A percentile compares a stretch with the other conserved stretches of the same genome.
phyloP scores from a whole-genome alignment of 305 asterid species.

The Andrographis paniculata region DNA sequence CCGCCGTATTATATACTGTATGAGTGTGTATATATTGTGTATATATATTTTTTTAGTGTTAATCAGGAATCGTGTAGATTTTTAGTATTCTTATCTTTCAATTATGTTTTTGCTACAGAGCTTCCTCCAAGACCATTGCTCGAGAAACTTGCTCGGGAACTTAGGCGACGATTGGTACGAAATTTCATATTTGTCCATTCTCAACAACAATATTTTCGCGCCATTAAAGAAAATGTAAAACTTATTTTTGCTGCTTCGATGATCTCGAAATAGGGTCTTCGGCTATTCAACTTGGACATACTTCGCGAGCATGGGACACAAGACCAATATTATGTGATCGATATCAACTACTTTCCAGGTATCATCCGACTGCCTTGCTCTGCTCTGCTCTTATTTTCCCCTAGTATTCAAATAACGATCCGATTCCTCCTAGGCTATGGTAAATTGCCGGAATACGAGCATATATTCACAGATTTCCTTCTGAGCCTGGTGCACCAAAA shows the following conservation, averaged over 20 bases:
- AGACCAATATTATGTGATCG: conserved; percentile 77
- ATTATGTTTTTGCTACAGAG: conserved; percentile 38
- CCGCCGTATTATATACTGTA: no score
- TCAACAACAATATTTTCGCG: no score
- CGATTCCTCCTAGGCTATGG: conserved; percentile 55
- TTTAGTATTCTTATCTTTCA: background rate
- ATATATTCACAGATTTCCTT: conserved; percentile 86
- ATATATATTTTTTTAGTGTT: no score
- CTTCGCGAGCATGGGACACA: conserved; percentile 83
- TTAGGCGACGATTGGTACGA: conserved; percentile 69
- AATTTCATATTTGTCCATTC: background rate
- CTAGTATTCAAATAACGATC: background rate
- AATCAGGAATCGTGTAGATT: no score
- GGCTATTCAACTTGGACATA: conserved; percentile 83
- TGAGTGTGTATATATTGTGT: no score
- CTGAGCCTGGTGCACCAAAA: conserved; percentile 53
- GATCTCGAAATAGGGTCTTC: conserved; percentile 61
- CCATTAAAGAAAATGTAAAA: no score
- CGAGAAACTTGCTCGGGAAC: conserved; percentile 80
- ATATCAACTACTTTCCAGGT: conserved; percentile 97
- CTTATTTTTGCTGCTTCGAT: no score
- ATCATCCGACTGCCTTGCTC: background rate
- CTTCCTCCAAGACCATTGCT: conserved; percentile 89
- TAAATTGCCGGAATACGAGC: conserved; percentile 93
- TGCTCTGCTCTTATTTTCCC: background rate